Base-by-base conservation (phyloP, 192 early-diverging fungal genomes). In the Entomortierella parvispora region DNA sequence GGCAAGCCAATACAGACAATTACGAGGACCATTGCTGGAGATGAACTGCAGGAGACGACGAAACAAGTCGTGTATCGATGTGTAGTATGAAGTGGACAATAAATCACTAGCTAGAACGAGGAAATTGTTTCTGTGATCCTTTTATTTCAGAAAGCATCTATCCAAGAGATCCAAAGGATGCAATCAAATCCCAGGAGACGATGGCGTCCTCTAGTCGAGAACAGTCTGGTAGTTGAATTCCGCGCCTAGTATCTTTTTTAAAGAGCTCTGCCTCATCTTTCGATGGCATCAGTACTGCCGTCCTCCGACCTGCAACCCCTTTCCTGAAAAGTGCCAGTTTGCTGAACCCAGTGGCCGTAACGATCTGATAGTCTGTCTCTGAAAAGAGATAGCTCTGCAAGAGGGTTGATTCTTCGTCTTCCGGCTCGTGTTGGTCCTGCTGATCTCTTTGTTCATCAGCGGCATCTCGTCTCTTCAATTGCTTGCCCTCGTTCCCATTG, bases 351-450 rank as follows among this genome's bases (percentile, higher is more conserved):
- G 58, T 37, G 14, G 58, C 25, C 23, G 43, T 59, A 5, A 59
- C 23, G 43, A 59, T 45, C 28, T 59, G 58, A 33, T 59, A 59
- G 40, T 59, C 58, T 18, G 58, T 59, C 43, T 59, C 58, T 23
- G 58, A 59, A 17, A 59, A 45, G 23, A 59, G 58, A 12, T 45
- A 45, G 15, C 58, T 59, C 37, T 42, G 23, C 29, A 57, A n/a
- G n/a, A 59, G 4, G 0, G 3, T 46, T 11, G 26, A 45, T 3
- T 26, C 58, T 28, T 59, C 57, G 11, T 58, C 57, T 8, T 44
- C 10, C 25, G 20, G 14, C 15, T 29, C 37, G 5, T n/a, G n/a
- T n/a, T n/a, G n/a, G n/a, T 40, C 37, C 37, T 40, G 7, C 12
- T 12, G 5, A 40, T 40, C 37, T 12, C 37, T 12, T 40, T 40